Conservation (phyloP, 257 asterid genomes). For the Gentiana straminea region DNA sequence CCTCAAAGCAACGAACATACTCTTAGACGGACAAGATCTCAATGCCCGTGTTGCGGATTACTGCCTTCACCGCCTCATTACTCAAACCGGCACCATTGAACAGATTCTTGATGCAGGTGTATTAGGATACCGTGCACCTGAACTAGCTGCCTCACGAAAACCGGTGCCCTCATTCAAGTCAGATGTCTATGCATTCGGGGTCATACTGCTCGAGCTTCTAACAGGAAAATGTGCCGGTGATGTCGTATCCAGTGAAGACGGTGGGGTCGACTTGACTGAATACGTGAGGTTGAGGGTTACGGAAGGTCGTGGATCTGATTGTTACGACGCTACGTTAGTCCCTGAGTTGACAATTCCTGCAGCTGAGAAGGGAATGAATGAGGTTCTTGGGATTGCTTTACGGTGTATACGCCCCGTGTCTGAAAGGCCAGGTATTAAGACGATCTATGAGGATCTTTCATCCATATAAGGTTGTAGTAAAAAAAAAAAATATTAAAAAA, state of each 20-base stretch:
- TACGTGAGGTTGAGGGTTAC: conserved; percentile 92
- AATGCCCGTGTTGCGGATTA: conserved; percentile 85
- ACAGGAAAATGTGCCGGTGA: conserved; percentile 97
- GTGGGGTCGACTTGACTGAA: conserved; percentile 81
- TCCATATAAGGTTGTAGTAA: conserved; percentile 42
- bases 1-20: conserved; percentile 76
- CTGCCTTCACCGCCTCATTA: conserved; percentile 96
- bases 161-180: conserved; percentile 91
- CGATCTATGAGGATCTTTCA: conserved; percentile 84
- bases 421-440: conserved; percentile 94
- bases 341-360: conserved; percentile 48
- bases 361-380: conserved; percentile 75
- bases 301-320: conserved; percentile 65
- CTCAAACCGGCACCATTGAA: conserved; percentile 80
- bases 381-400: conserved; percentile 79
- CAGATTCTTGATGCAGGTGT: conserved; percentile 95
- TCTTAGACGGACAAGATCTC: conserved; percentile 77
- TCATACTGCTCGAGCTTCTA: conserved; percentile 64
- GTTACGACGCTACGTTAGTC: conserved; percentile 55
- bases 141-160: conserved; percentile 69
- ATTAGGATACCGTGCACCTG: conserved; percentile 93
- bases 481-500: conserved; percentile 10
- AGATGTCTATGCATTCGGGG: conserved; percentile 89
- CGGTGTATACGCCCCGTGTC: conserved; percentile 73
- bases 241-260: conserved; percentile 79